Percentiles rank a stretch among this genome's conserved stretches.
These are phyloP conservation scores for Kwoniella sp. DNA, from an alignment of 768 basidiomycete genomes.

Conservation along the genomic window DNA sequence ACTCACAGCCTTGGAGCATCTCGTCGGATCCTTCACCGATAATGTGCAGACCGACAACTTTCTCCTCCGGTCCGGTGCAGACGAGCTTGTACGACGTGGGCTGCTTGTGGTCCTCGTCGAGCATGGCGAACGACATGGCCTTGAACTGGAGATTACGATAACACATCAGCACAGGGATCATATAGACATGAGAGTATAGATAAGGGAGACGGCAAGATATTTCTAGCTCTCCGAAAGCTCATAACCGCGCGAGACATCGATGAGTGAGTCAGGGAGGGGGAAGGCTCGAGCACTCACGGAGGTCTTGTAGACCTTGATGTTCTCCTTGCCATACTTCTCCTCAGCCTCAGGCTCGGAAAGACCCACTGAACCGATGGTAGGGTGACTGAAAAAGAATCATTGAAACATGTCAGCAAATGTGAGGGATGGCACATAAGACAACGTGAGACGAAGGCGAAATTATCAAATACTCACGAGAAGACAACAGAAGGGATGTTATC, in stretches of 20 bases:
- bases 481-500: conserved; percentile 91
- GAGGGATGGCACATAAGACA: neutral
- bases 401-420: neutral
- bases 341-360: conserved; percentile 89
- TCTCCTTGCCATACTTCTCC: conserved; percentile 76
- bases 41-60: conserved; percentile 93
- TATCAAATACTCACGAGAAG: conserved; percentile 73
- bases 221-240: too few species aligned
- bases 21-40: conserved; percentile 92
- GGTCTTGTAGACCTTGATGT: conserved; percentile 84
- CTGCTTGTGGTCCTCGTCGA: conserved; percentile 85
- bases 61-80: conserved; percentile 82
- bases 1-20: conserved; percentile 83
- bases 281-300: conserved; percentile 47
- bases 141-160: conserved; percentile 62
- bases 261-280: too few species aligned
- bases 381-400: conserved; percentile 65
- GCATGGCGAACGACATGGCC: conserved; percentile 88
- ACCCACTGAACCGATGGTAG: conserved; percentile 92
- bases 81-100: conserved; percentile 93
- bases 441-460: neutral
- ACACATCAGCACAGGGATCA: conserved; percentile 57
- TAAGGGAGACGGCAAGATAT: conserved; percentile 7
- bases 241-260: too few species aligned
- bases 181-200: neutral